phyloP scores from a whole-genome alignment of 352 stramenopile species.

The Phytophthora megakarya region DNA sequence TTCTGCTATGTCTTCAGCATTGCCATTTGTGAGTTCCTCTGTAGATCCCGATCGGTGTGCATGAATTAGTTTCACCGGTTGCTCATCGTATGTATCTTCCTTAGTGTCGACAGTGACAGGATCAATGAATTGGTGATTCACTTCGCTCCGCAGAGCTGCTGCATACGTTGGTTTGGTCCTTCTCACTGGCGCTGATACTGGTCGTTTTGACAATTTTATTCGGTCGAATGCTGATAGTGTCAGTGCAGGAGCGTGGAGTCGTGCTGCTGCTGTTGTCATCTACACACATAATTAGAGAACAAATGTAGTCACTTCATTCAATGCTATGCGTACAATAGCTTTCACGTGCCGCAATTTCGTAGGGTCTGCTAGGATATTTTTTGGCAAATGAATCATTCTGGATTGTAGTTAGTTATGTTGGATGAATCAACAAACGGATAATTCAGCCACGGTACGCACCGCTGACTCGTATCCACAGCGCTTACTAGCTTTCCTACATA shows the following conservation, averaged over 20 bases:
- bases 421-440: background rate
- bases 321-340: slow-evolving; percentile 46
- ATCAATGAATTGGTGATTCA: slow-evolving; percentile 36
- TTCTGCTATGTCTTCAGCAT: slow-evolving; percentile 9
- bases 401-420: slow-evolving; percentile 1
- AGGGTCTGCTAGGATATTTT: slow-evolving; percentile 77
- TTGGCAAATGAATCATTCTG: slow-evolving; percentile 43
- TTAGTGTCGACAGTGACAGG: slow-evolving; percentile 7
- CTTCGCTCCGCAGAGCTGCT: slow-evolving; percentile 53
- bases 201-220: slow-evolving; percentile 33
- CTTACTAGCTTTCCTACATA: slow-evolving; percentile 55
- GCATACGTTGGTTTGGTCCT: slow-evolving; percentile 62
- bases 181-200: slow-evolving; percentile 74
- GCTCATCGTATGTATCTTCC: slow-evolving; percentile 1
- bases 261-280: slow-evolving; percentile 48
- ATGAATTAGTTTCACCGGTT: slow-evolving; percentile 6
- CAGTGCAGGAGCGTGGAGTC: slow-evolving; percentile 17
- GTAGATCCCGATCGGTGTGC: background rate
- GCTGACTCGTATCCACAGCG: slow-evolving; percentile 32
- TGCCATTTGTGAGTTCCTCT: background rate
- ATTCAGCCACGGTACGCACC: slow-evolving; percentile 10
- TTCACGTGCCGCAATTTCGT: slow-evolving; percentile 75
- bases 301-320: background rate
- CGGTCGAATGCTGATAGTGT: slow-evolving; percentile 6
- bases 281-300: slow-evolving; percentile 23